Percentiles rank a stretch among this genome's conserved stretches.
Evolutionary conservation across 2,329 filamentous ascomycete genomes (phyloP).

Genomic region (Aspergillaceae sp.): DNA sequence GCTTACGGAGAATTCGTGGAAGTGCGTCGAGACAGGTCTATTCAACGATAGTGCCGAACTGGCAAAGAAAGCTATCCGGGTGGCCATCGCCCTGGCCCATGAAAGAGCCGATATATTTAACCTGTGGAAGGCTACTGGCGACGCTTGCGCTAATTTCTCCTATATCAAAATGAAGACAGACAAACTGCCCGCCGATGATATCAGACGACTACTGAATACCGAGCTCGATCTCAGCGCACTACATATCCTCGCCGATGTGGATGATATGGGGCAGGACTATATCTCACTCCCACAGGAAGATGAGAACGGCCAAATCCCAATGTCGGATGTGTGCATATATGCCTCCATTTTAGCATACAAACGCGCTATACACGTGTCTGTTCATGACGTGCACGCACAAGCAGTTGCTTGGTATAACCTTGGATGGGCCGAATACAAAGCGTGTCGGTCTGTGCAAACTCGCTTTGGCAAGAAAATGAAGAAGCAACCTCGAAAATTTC

Average conservation of each 20-base stretch:
- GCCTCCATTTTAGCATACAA: slow-evolving; percentile 80
- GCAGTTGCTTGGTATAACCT: slow-evolving; percentile 97
- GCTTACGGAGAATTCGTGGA: slow-evolving; percentile 70
- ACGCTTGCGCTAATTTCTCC: slow-evolving; percentile 78
- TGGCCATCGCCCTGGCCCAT: slow-evolving; percentile 54
- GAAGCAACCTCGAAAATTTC: slow-evolving; percentile 54
- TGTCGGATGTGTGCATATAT: slow-evolving; percentile 50
- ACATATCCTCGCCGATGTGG: slow-evolving; percentile 58
- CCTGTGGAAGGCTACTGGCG: slow-evolving; percentile 85
- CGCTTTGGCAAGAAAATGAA: slow-evolving; percentile 37
- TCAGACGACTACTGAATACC: slow-evolving; percentile 52
- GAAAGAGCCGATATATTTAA: slow-evolving; percentile 70
- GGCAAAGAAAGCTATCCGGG: slow-evolving; percentile 59
- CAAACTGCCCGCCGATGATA: slow-evolving; percentile 51
- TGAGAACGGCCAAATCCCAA: slow-evolving; percentile 23
- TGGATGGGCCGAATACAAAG: slow-evolving; percentile 83
- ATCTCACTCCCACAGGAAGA: slow-evolving; percentile 27
- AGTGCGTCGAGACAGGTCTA: slow-evolving; percentile 69
- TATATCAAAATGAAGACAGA: slow-evolving; percentile 60
- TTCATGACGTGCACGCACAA: slow-evolving; percentile 72
- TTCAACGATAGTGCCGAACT: slow-evolving; percentile 74
- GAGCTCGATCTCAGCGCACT: slow-evolving; percentile 46
- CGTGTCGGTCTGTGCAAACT: slow-evolving; percentile 55
- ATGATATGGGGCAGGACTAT: slow-evolving; percentile 48
- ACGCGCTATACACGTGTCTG: slow-evolving; percentile 64